Percentiles rank a stretch among this genome's conserved stretches.
phyloP scores from a whole-genome alignment of 2,329 filamentous ascomycete genomes.

The Pseudogymnoascus sp. region DNA sequence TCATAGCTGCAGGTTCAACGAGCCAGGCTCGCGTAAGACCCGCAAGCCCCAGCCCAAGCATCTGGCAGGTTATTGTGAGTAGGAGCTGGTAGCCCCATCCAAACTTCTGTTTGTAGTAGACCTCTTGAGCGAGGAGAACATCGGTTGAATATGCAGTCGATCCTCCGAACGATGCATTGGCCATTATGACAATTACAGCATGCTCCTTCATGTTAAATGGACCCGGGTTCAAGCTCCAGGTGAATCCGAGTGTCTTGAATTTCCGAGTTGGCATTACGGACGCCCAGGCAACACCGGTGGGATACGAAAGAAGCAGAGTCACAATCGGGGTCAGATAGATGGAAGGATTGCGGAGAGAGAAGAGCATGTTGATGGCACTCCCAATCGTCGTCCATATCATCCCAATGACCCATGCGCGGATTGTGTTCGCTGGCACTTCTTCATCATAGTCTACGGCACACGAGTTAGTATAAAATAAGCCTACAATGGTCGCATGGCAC shows the following conservation, averaged over 20 bases:
- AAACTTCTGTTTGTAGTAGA: conserved; percentile 66
- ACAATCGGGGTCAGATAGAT: conserved; percentile 36
- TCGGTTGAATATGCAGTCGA: conserved; percentile 56
- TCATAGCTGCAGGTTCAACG: conserved; percentile 51
- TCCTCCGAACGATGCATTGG: conserved; percentile 28
- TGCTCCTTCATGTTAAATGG: conserved; percentile 66
- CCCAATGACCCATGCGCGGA: conserved; percentile 49
- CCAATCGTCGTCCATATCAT: conserved; percentile 17
- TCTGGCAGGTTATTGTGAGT: conserved; percentile 50
- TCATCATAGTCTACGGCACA: conserved; percentile 43
- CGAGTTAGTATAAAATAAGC: conserved; percentile 16
- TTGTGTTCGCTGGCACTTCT: conserved; percentile 55
- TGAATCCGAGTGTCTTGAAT: conserved; percentile 41
- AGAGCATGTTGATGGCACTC: conserved; percentile 24
- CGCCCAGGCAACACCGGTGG: conserved; percentile 53
- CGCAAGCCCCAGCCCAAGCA: conserved; percentile 56
- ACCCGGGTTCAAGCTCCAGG: conserved; percentile 54
- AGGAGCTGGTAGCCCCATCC: conserved; percentile 51
- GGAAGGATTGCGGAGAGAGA: conserved; percentile 24
- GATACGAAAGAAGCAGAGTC: conserved; percentile 25
- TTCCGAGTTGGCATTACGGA: conserved; percentile 20
- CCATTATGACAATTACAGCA: conserved; percentile 56
- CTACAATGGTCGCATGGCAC: conserved; percentile 45
- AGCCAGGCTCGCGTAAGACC: conserved; percentile 51
- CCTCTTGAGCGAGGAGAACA: conserved; percentile 59